Percentiles rank a stretch among this genome's conserved stretches.
These are phyloP conservation scores for Starmerella bacillaris DNA, from an alignment of 805 yeast genomes.

Conservation along the genomic window DNA sequence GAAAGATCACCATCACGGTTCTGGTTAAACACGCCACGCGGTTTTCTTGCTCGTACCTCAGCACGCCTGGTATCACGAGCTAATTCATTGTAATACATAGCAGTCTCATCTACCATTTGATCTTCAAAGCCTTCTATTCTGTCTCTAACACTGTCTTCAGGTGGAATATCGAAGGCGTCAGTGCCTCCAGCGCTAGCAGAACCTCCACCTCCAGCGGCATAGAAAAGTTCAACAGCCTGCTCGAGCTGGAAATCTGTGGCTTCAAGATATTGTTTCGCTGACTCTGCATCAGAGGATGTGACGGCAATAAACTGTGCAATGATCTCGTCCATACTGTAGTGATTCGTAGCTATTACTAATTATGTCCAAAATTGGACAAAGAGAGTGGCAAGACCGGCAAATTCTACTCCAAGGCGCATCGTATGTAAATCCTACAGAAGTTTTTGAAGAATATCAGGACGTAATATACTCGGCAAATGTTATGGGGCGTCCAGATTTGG, in stretches of 20 bases:
- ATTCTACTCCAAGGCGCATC: conserved; percentile 4
- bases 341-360: background rate
- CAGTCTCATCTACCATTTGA: conserved; percentile 41
- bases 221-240: conserved; percentile 64
- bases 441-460: conserved; percentile 12
- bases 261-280: conserved; percentile 61
- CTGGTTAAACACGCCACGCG: conserved; percentile 38
- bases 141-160: conserved; percentile 42
- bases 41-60: conserved; percentile 12
- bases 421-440: conserved; percentile 10
- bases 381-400: background rate
- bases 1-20: conserved; percentile 13
- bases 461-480: conserved; percentile 19
- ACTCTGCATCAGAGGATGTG: conserved; percentile 51
- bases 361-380: background rate
- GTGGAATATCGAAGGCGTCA: conserved; percentile 14
- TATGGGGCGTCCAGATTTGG: conserved; percentile 19
- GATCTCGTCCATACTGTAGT: conserved; percentile 18
- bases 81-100: conserved; percentile 13
- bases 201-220: conserved; percentile 41
- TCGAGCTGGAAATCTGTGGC: conserved; percentile 65
- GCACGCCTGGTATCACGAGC: conserved; percentile 14
- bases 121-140: conserved; percentile 67
- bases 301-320: conserved; percentile 66
- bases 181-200: conserved; percentile 16